Evolutionary conservation across 1,139 yeast species (phyloP).

Genomic region (Hyphopichia pseudoburtonii): DNA sequence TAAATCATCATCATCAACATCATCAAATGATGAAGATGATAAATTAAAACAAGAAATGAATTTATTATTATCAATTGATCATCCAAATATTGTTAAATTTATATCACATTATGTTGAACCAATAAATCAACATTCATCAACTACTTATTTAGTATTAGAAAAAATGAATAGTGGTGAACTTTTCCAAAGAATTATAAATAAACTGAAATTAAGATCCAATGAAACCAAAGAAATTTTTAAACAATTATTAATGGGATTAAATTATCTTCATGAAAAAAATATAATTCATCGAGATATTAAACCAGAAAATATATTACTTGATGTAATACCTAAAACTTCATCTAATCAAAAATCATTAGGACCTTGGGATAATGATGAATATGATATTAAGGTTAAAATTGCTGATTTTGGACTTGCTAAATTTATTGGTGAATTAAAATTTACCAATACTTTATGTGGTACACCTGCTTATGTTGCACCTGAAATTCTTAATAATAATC

Average conservation of each 20-base stretch:
- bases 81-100: conserved; percentile 68
- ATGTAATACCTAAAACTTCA: conserved; percentile 50
- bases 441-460: conserved; percentile 77
- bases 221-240: conserved; percentile 62
- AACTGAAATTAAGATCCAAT: conserved; percentile 56
- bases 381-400: conserved; percentile 65
- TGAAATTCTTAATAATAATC: conserved; percentile 54
- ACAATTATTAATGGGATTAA: conserved; percentile 63
- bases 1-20: conserved; percentile 21
- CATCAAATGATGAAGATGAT: conserved; percentile 40
- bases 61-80: conserved; percentile 63
- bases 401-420: conserved; percentile 84
- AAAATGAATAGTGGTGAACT: conserved; percentile 74
- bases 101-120: conserved; percentile 72
- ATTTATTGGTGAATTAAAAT: conserved; percentile 72
- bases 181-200: conserved; percentile 66
- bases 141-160: conserved; percentile 70
- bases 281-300: conserved; percentile 88
- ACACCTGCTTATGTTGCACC: conserved; percentile 88
- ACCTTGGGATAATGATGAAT: conserved; percentile 68
- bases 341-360: conserved; percentile 58
- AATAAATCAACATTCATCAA: conserved; percentile 48
- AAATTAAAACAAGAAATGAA: conserved; percentile 69
- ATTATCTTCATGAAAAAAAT: conserved; percentile 66
- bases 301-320: conserved; percentile 85